These are phyloP conservation scores for Brassica juncea DNA, from an alignment of 345 rosid genomes.

Conservation along the genomic window DNA sequence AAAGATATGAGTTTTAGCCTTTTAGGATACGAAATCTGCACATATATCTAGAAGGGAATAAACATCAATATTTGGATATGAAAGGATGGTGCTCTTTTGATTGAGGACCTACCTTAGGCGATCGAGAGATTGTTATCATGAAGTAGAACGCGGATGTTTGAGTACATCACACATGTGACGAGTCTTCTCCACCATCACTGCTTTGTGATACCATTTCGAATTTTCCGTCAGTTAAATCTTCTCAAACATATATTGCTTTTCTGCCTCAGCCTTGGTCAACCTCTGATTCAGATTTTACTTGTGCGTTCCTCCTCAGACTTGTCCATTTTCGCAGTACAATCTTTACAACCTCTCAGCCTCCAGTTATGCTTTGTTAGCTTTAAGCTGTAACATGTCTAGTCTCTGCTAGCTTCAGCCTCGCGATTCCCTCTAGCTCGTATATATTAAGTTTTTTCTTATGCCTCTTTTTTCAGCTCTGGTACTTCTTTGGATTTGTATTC, in stretches of 20 bases:
- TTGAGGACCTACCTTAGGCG: too few species aligned
- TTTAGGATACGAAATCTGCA: neutral
- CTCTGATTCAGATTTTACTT: neutral
- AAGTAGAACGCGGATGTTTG: neutral
- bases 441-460: neutral
- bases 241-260: neutral
- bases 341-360: neutral
- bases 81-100: neutral
- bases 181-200: neutral
- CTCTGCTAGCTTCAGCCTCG: neutral
- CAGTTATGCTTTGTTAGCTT: neutral
- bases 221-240: neutral
- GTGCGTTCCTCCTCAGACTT: neutral
- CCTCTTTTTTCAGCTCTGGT: neutral
- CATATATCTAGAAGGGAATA: neutral
- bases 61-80: neutral
- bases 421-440: neutral
- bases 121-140: too few species aligned
- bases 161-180: neutral
- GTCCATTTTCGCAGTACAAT: neutral
- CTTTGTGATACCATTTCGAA: neutral
- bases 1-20: neutral
- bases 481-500: neutral
- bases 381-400: neutral
- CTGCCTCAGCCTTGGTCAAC: neutral